Base-by-base conservation (phyloP, 345 rosid genomes). In the Populus davidiana region DNA sequence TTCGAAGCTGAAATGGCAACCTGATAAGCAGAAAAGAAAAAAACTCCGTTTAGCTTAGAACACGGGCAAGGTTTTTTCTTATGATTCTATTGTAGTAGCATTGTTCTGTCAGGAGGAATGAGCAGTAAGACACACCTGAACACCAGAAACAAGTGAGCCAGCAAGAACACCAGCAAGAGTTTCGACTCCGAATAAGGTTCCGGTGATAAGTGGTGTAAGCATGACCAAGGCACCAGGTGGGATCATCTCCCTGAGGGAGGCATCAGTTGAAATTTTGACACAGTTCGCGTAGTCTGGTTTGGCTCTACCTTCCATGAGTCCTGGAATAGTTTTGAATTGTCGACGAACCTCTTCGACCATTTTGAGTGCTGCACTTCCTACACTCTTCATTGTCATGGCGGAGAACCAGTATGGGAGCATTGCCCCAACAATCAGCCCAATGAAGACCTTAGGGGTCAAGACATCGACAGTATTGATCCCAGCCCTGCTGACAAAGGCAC, bases 351-450 rank as follows among this genome's bases (percentile, higher is more conserved):
- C 96, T 82, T 91, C 92, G 0, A 91, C 92, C 96, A 91, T 91
- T 77, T 91, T 90, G 43, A 91, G 87, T 18, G 92, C 93, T 39
- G 89, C 86, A 70, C 85, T 91, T 68, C 96, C 96, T 4, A 91
- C 93, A 21, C 93, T 89, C 85, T 91, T 91, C 96, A 91, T 90
- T 75, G 93, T 88, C 93, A 85, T 85, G 78, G 95, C 88, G 0
- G 93, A 91, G 77, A 89, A 89, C 93, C 95, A 86, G 87, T 83
- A 91, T 0, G 91, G 96, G 59, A 91, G 96, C 95, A 89, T 89
- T 31, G 96, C 96, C 23, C 93, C 95, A 4, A 88, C 89, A 9
- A 90, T 70, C 62, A 90, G 83, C 31, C 92, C 93, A 0, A 90
- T 85, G 84, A 91, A 90, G 67, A 86, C 93, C 85, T 90, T 91